Evolutionary conservation across 352 stramenopile genomes (phyloP).

Genomic region (Phytophthora tubulina): DNA sequence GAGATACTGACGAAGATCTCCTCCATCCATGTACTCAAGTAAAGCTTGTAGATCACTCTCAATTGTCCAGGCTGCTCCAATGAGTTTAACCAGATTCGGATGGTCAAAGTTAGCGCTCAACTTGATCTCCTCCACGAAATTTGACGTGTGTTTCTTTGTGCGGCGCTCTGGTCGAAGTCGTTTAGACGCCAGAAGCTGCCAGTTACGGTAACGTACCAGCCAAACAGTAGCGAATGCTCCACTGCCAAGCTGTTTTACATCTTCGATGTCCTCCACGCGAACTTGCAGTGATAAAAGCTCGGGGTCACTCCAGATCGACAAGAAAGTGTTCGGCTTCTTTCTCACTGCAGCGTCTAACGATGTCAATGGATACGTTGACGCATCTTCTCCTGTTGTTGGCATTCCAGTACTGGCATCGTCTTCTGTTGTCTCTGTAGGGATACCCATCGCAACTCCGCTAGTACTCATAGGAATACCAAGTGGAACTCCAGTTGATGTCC

Average conservation of each 20-base stretch:
- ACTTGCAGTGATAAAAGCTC: conserved; percentile 41
- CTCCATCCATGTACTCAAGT: conserved; percentile 51
- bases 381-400: conserved; percentile 6
- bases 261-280: conserved; percentile 39
- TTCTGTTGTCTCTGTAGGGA: conserved; percentile 12
- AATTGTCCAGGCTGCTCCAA: conserved; percentile 54
- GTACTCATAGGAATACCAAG: conserved; percentile 36
- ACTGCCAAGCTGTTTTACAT: conserved; percentile 36
- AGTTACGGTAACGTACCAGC: conserved; percentile 37
- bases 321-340: conserved; percentile 22
- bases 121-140: conserved; percentile 57
- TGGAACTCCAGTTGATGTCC: conserved; percentile 28
- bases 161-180: conserved; percentile 33
- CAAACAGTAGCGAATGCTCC: conserved; percentile 45
- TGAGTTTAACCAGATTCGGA: conserved; percentile 51
- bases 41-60: conserved; percentile 52
- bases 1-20: conserved; percentile 47
- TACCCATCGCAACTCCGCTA: conserved; percentile 33
- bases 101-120: conserved; percentile 56
- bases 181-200: conserved; percentile 41
- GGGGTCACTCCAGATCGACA: conserved; percentile 43
- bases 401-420: conserved; percentile 23
- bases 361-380: conserved; percentile 12
- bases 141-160: conserved; percentile 44
- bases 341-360: conserved; percentile 4